phyloP scores from a whole-genome alignment of 192 early-diverging fungal species.

The Coemansia sp. region DNA sequence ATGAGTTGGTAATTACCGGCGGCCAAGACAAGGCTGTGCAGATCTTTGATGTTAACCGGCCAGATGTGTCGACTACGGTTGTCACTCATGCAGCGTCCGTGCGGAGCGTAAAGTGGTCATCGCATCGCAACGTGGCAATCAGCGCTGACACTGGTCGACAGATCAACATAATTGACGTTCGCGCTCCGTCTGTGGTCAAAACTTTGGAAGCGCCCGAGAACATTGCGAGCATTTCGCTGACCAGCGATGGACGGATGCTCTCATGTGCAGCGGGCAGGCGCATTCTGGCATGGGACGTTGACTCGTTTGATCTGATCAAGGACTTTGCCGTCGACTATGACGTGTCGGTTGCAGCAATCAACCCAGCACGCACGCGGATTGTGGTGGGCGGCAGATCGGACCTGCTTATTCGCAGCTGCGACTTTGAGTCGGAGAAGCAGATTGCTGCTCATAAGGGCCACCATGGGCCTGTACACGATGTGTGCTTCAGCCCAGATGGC shows the following conservation, averaged over 20 bases:
- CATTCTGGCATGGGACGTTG: constrained; percentile 71
- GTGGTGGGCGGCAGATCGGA: constrained; percentile 79
- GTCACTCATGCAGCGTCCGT: constrained; percentile 41
- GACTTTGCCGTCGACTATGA: constrained; percentile 62
- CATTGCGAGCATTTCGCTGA: constrained; percentile 73
- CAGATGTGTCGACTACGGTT: constrained; percentile 23
- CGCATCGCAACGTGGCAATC: constrained; percentile 54
- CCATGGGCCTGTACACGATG: constrained; percentile 86
- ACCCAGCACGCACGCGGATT: constrained; percentile 75
- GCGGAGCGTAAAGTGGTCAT: constrained; percentile 45
- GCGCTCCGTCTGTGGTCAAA: constrained; percentile 59
- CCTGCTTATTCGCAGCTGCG: constrained; percentile 82
- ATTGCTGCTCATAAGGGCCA: constrained; percentile 87
- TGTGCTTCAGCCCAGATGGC: constrained; percentile 89
- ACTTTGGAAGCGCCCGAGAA: constrained; percentile 62
- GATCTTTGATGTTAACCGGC: constrained; percentile 72
- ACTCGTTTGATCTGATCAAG: constrained; percentile 61
- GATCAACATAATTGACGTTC: constrained; percentile 73
- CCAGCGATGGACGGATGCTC: constrained; percentile 72
- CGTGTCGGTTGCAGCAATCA: constrained; percentile 78
- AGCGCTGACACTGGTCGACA: constrained; percentile 62
- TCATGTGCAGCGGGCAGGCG: constrained; percentile 76
- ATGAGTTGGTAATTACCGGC: constrained; percentile 71
- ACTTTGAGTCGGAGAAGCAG: constrained; percentile 74
- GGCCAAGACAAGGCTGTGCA: constrained; percentile 80